Conservation (phyloP, 352 stramenopile genomes). For the Phytophthora hibernalis region DNA sequence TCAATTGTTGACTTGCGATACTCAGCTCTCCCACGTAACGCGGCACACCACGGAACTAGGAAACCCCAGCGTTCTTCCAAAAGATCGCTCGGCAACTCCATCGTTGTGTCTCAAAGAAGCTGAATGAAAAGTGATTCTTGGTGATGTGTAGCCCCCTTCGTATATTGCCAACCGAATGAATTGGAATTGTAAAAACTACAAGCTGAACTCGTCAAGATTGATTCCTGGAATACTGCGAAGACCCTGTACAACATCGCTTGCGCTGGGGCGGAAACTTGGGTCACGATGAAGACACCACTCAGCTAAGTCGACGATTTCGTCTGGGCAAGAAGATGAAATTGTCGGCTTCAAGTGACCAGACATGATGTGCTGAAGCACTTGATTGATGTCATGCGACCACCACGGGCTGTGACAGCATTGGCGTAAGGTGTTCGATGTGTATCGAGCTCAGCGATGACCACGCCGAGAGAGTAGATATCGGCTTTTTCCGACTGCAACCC, state of each 20-base stretch:
- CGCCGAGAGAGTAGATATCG: conserved; percentile 81
- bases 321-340: conserved; percentile 41
- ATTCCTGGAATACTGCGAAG: conserved; percentile 25
- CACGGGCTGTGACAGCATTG: conserved; percentile 23
- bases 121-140: no score
- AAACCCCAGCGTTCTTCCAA: no score
- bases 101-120: no score
- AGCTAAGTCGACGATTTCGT: conserved; percentile 34
- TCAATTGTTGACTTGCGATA: no score
- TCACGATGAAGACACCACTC: conserved; percentile 42
- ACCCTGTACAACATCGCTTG: conserved; percentile 28
- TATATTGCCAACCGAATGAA: no score
- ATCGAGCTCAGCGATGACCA: conserved; percentile 67
- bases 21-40: no score
- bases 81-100: no score
- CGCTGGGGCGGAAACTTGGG: conserved; percentile 35
- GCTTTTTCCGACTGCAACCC: conserved; percentile 53
- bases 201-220: conserved; percentile 40
- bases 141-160: no score
- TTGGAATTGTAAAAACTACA: conserved; percentile 19
- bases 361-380: conserved; percentile 45
- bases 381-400: conserved; percentile 23
- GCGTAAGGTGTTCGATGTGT: conserved; percentile 47
- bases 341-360: conserved; percentile 36
- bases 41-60: no score